Conservation (phyloP, 1,284 basidiomycete species). For the Caloboletus firmus region DNA sequence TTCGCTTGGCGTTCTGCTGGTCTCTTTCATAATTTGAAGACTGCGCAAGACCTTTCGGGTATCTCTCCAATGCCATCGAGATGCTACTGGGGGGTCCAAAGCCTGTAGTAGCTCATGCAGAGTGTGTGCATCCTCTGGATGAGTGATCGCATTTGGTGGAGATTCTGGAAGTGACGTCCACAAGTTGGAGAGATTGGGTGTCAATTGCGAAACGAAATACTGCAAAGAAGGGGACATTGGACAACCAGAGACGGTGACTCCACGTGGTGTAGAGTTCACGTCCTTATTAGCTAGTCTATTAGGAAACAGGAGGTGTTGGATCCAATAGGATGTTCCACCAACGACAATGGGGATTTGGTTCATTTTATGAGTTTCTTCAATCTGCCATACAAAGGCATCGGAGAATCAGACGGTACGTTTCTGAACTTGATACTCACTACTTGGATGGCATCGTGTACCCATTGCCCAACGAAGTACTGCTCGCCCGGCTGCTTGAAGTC, state of each 20-base stretch:
- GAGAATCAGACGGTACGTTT: not conserved
- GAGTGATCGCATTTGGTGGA: constrained; percentile 49
- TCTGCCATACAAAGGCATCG: constrained; percentile 44
- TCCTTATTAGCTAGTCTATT: constrained; percentile 52
- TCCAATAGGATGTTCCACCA: constrained; percentile 96
- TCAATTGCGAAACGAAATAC: constrained; percentile 43
- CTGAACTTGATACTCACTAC: constrained; percentile 48
- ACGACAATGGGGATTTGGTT: constrained; percentile 83
- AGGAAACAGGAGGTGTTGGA: constrained; percentile 89
- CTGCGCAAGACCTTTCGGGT: constrained; percentile 86
- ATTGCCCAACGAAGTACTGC: constrained; percentile 85
- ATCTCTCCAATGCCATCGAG: constrained; percentile 95
- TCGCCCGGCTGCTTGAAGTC: constrained; percentile 82
- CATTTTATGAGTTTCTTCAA: constrained; percentile 62
- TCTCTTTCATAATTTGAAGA: constrained; percentile 78
- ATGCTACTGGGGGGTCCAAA: constrained; percentile 77
- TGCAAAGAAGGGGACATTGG: constrained; percentile 31
- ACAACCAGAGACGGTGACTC: not conserved
- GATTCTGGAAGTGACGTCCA: constrained; percentile 55
- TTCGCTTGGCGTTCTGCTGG: constrained; percentile 66
- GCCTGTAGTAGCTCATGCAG: constrained; percentile 68
- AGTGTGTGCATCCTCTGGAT: constrained; percentile 55
- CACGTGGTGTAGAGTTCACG: not conserved
- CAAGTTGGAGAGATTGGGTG: constrained; percentile 48
- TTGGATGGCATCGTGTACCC: constrained; percentile 75